These are phyloP conservation scores for Laburnicola sp. DNA, from an alignment of 2,329 filamentous ascomycete species.

Conservation along the genomic window DNA sequence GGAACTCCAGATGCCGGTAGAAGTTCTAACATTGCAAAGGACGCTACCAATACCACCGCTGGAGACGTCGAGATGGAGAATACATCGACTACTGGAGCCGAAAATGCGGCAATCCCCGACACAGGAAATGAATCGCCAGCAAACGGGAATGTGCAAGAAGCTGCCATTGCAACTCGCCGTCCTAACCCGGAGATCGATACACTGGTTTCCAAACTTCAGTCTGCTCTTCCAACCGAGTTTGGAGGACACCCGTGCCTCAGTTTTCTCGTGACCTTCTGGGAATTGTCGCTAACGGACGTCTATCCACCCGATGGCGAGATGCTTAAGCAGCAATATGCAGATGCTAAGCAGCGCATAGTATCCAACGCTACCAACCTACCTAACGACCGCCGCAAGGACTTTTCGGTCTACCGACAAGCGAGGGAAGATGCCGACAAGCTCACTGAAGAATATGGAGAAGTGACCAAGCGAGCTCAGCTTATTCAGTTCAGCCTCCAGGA, in stretches of 20 bases:
- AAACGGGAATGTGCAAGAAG: constrained; percentile 3
- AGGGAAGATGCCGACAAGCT: constrained; percentile 70
- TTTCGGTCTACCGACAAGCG: constrained; percentile 67
- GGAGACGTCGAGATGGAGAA: constrained; percentile 47
- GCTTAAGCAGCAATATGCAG: constrained; percentile 70
- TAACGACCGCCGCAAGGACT: constrained; percentile 67
- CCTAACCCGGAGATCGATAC: constrained; percentile 72
- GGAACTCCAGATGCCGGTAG: constrained; percentile 17
- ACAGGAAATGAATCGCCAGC: background rate
- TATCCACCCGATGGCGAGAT: constrained; percentile 69
- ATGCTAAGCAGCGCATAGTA: constrained; percentile 61
- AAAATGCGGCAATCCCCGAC: constrained; percentile 28
- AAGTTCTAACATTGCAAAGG: background rate
- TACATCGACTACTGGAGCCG: too few relatives aligned
- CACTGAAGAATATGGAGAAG: constrained; percentile 56
- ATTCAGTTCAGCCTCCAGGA: constrained; percentile 64
- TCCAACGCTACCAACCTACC: constrained; percentile 52
- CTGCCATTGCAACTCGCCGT: constrained; percentile 25
- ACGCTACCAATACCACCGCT: constrained; percentile 6
- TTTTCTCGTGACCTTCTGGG: constrained; percentile 93
- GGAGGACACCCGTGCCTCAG: constrained; percentile 74
- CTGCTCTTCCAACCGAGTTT: constrained; percentile 62
- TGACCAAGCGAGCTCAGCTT: constrained; percentile 55
- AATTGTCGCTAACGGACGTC: constrained; percentile 75
- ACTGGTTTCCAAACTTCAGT: constrained; percentile 69